A percentile compares a stretch with the other conserved stretches of the same genome.
phyloP scores from a whole-genome alignment of 2,329 filamentous ascomycete species.

The Fusarium secorum region DNA sequence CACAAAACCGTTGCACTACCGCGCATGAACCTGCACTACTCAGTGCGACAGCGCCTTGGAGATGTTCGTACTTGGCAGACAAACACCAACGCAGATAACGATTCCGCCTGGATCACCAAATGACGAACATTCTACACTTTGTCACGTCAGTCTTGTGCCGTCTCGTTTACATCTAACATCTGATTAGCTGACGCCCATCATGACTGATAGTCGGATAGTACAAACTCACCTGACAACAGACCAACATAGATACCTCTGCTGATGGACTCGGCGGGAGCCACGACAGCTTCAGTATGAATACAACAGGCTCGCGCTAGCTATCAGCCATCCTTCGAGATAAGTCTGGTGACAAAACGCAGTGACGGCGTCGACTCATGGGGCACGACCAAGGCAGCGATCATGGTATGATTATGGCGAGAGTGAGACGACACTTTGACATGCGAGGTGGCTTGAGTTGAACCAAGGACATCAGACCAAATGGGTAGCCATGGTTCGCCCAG shows the following conservation, averaged over 20 bases:
- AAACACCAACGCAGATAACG: background rate
- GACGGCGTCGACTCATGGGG: background rate
- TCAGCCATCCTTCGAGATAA: accelerated
- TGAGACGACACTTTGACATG: background rate
- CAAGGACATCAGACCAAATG: background rate
- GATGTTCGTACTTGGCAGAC: background rate
- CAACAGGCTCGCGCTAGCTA: background rate
- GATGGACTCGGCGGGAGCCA: background rate
- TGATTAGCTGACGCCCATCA: background rate
- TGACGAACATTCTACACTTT: background rate
- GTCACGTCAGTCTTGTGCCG: background rate
- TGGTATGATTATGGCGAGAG: background rate
- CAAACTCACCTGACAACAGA: background rate
- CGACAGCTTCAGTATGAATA: background rate
- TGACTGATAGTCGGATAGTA: too few species aligned
- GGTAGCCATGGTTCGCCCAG: background rate
- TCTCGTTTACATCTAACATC: background rate
- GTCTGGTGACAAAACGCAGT: too few species aligned
- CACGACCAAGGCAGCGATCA: background rate
- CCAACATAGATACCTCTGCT: background rate
- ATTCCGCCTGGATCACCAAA: background rate
- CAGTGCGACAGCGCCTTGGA: background rate
- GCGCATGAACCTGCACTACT: background rate
- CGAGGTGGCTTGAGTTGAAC: background rate
- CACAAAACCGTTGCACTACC: background rate